Conservation (phyloP, 2,329 filamentous ascomycete genomes). For the Nemania serpens region DNA sequence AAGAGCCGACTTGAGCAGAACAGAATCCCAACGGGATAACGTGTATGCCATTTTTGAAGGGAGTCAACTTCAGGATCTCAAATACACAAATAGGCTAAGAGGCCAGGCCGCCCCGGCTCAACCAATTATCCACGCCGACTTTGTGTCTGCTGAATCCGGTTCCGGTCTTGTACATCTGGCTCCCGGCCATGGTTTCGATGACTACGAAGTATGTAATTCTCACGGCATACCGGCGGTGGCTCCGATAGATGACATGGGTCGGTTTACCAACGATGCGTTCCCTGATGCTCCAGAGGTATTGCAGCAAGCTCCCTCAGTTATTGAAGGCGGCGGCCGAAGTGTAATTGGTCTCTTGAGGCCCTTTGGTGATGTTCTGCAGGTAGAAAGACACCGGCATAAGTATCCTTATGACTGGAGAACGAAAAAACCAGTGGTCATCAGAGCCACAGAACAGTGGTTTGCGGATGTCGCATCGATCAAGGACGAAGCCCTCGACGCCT, state of each 20-base stretch:
- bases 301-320: constrained; percentile 69
- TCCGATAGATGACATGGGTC: constrained; percentile 80
- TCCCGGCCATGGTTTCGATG: constrained; percentile 94
- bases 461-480: constrained; percentile 89
- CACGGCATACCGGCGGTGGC: constrained; percentile 76
- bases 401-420: constrained; percentile 99
- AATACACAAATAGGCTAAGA: constrained; percentile 74
- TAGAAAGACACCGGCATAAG: constrained; percentile 80
- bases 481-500: constrained; percentile 67
- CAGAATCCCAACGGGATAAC: constrained; percentile 30
- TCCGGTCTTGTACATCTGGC: constrained; percentile 94
- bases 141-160: constrained; percentile 88
- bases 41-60: constrained; percentile 66
- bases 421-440: constrained; percentile 86
- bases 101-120: constrained; percentile 61
- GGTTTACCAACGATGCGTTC: constrained; percentile 79
- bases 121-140: constrained; percentile 80
- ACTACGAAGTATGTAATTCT: constrained; percentile 80
- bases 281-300: constrained; percentile 70
- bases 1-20: too few species aligned
- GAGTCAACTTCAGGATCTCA: constrained; percentile 64
- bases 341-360: constrained; percentile 70
- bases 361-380: constrained; percentile 64
- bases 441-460: constrained; percentile 98
- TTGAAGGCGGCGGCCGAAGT: constrained; percentile 68